phyloP scores from a whole-genome alignment of 345 rosid species.

The Dovyalis caffra region DNA sequence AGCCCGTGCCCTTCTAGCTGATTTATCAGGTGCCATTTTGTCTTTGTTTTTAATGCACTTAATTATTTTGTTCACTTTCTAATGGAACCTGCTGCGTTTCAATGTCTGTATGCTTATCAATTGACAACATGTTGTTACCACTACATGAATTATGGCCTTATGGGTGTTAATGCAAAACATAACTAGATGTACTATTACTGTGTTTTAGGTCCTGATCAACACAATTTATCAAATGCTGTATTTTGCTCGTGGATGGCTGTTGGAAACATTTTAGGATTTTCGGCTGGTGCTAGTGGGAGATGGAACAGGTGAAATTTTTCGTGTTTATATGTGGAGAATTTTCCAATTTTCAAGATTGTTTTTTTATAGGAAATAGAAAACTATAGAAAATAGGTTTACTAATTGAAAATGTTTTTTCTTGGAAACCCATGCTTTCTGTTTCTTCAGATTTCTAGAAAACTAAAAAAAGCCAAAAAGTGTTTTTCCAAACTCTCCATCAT shows the following conservation, averaged over 20 bases:
- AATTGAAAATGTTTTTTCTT: no score
- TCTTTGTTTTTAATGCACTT: not conserved
- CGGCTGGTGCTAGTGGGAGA: slow-evolving; percentile 90
- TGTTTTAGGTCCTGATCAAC: slow-evolving; percentile 83
- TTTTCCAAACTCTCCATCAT: no score
- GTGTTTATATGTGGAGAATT: not conserved
- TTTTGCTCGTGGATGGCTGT: slow-evolving; percentile 99
- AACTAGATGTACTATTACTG: slow-evolving; percentile 13
- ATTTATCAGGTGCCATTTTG: slow-evolving; percentile 61
- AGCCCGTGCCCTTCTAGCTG: slow-evolving; percentile 97
- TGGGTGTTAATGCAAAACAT: slow-evolving; percentile 4
- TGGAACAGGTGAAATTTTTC: slow-evolving; percentile 70
- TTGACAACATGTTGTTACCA: not conserved
- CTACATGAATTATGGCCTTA: not conserved
- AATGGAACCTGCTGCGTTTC: not conserved
- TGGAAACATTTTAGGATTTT: slow-evolving; percentile 93
- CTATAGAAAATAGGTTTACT: no score
- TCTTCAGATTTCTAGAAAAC: no score
- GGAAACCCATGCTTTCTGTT: no score
- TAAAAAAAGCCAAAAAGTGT: no score
- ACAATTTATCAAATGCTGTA: slow-evolving; percentile 85
- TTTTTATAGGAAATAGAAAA: no score
- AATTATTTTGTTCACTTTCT: not conserved
- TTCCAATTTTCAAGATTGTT: no score
- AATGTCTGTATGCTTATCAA: slow-evolving; percentile 1